Evolutionary conservation across 2,329 filamentous ascomycete genomes (phyloP).

Genomic region (Coleophoma eucalyptorum): DNA sequence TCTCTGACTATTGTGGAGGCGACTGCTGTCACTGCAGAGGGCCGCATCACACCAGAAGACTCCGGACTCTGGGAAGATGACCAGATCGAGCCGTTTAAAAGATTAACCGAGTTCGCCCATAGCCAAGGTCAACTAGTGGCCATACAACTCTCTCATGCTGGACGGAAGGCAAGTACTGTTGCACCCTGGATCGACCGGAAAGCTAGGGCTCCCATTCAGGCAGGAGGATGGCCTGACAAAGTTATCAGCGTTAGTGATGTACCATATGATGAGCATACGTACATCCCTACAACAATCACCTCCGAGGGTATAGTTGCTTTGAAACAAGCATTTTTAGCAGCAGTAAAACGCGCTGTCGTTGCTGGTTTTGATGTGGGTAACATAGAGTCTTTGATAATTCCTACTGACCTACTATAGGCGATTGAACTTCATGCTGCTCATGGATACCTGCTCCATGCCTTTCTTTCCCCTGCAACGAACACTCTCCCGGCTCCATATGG

Average conservation of each 20-base stretch:
- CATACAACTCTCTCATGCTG: constrained; percentile 78
- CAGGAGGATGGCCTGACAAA: constrained; percentile 53
- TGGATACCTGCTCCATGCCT: constrained; percentile 69
- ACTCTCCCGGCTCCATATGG: constrained; percentile 64
- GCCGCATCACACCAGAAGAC: constrained; percentile 77
- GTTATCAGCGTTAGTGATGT: constrained; percentile 47
- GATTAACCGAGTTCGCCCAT: constrained; percentile 63
- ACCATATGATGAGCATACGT: constrained; percentile 57
- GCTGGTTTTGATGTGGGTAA: constrained; percentile 58
- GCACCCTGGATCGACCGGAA: constrained; percentile 57
- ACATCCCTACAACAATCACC: constrained; percentile 63
- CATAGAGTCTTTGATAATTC: neutral
- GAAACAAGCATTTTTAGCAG: constrained; percentile 56
- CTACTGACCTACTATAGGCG: constrained; percentile 15
- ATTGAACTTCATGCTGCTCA: constrained; percentile 78
- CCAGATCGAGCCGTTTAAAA: constrained; percentile 68
- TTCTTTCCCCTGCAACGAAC: constrained; percentile 66
- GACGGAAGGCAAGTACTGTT: constrained; percentile 58
- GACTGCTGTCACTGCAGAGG: constrained; percentile 69
- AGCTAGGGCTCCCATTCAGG: constrained; percentile 40
- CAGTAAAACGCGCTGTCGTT: constrained; percentile 55
- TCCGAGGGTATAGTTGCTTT: constrained; percentile 61
- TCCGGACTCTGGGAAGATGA: constrained; percentile 77
- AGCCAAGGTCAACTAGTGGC: constrained; percentile 70
- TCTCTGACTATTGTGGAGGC: constrained; percentile 73